phyloP scores from a whole-genome alignment of 345 rosid species.

The Mangifera indica region DNA sequence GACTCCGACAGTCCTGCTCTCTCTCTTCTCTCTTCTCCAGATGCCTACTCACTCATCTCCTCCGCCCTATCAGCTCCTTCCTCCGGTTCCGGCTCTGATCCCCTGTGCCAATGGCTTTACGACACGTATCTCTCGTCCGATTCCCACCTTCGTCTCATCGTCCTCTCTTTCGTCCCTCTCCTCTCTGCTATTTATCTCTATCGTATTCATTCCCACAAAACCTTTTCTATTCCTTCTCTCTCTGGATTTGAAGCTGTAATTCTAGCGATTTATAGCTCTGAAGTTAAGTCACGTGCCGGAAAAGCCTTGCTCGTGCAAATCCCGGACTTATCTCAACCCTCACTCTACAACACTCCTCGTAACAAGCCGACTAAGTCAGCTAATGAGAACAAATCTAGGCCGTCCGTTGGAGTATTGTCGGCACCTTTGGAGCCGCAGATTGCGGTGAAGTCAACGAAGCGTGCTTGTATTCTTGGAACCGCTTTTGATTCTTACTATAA shows the following conservation, averaged over 20 bases:
- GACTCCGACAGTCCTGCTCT: slow-evolving; percentile 94
- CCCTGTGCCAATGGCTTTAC: slow-evolving; percentile 96
- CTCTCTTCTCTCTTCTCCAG: slow-evolving; percentile 74
- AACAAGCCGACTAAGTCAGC: slow-evolving; percentile 24
- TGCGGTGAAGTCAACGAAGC: slow-evolving; percentile 79
- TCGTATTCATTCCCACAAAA: slow-evolving; percentile 67
- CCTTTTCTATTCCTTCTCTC: slow-evolving; percentile 66
- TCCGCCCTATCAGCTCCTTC: slow-evolving; percentile 42
- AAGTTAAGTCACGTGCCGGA: slow-evolving; percentile 76
- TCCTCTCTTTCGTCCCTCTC: slow-evolving; percentile 79
- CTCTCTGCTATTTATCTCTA: slow-evolving; percentile 68
- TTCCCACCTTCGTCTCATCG: slow-evolving; percentile 76
- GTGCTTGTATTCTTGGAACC: slow-evolving; percentile 65
- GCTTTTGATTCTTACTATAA: slow-evolving; percentile 73
- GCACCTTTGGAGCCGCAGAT: slow-evolving; percentile 74
- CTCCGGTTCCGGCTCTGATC: slow-evolving; percentile 85
- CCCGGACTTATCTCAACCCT: slow-evolving; percentile 87
- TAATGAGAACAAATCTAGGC: slow-evolving; percentile 29
- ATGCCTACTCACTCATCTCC: slow-evolving; percentile 62
- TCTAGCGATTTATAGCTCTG: slow-evolving; percentile 77
- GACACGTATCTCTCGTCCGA: slow-evolving; percentile 86
- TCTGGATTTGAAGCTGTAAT: slow-evolving; percentile 95
- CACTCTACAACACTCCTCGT: slow-evolving; percentile 83
- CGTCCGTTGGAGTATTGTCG: slow-evolving; percentile 52
- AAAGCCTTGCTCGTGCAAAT: slow-evolving; percentile 69